phyloP scores from a whole-genome alignment of 768 basidiomycete genomes.

The Tricholomella constricta region DNA sequence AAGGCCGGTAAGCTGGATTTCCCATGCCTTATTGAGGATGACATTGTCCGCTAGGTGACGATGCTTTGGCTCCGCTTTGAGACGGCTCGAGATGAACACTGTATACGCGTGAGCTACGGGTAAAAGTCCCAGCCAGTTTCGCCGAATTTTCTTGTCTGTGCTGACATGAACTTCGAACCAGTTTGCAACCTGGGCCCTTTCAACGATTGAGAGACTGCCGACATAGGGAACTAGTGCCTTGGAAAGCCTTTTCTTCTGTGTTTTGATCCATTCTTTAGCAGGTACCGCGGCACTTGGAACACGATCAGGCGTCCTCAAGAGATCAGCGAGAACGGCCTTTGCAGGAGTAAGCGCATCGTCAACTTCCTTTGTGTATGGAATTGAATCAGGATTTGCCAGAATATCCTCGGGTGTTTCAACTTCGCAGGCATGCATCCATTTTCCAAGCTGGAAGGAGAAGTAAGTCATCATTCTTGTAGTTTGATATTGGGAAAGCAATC shows the following conservation, averaged over 20 bases:
- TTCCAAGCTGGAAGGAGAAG: not conserved
- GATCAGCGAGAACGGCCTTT: not conserved
- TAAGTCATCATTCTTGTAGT: not conserved
- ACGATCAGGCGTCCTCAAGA: not conserved
- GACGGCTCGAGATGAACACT: constrained; percentile 8
- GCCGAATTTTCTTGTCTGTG: not conserved
- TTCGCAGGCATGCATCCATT: constrained; percentile 1
- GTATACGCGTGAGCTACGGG: constrained; percentile 5
- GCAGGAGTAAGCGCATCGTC: not conserved
- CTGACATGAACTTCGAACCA: constrained; percentile 9
- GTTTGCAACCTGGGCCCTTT: constrained; percentile 1
- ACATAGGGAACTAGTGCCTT: not conserved
- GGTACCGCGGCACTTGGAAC: not conserved
- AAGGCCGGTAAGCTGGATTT: not conserved
- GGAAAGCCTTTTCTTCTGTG: not conserved
- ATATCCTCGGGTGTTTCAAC: constrained; percentile 3
- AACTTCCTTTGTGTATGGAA: constrained; percentile 3
- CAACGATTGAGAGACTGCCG: not conserved
- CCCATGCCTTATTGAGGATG: not conserved
- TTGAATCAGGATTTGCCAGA: not conserved
- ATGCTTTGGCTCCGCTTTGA: not conserved
- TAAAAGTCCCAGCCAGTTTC: not conserved
- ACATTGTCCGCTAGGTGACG: too few species aligned
- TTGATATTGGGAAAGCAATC: not conserved
- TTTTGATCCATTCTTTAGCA: not conserved